Evolutionary conservation across 345 rosid species (phyloP).

Genomic region (Noccaea caerulescens): DNA sequence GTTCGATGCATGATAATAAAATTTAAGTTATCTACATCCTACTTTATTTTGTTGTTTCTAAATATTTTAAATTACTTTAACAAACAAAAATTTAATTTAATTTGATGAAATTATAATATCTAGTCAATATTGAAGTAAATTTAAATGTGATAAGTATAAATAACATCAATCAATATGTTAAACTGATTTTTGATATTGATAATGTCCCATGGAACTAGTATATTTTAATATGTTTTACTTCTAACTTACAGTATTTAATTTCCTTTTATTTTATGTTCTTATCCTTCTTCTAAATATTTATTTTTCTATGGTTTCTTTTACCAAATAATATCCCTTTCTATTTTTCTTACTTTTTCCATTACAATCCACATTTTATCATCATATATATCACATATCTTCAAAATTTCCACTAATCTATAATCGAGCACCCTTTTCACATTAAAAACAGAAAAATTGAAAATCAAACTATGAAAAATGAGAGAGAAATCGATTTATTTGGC

Average conservation of each 20-base stretch:
- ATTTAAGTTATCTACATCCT: neutral
- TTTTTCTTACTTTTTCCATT: too few relatives aligned
- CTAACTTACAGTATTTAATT: neutral
- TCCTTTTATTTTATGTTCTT: too few relatives aligned
- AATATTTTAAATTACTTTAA: neutral
- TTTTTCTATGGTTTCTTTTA: slow-evolving; percentile 11
- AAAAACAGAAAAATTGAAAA: neutral
- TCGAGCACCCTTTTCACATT: neutral
- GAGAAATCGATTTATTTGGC: neutral
- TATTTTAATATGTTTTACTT: too few relatives aligned
- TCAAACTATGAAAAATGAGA: slow-evolving; percentile 22
- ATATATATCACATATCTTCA: too few relatives aligned
- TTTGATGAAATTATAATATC: neutral
- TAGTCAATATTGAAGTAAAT: neutral
- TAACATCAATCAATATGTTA: neutral
- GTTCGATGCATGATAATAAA: neutral
- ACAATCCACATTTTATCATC: too few relatives aligned
- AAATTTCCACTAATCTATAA: too few relatives aligned
- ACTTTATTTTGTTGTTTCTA: too few relatives aligned
- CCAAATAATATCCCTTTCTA: neutral
- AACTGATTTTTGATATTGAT: neutral
- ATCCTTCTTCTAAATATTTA: neutral
- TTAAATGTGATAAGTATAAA: neutral
- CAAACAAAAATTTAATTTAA: neutral
- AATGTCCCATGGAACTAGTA: neutral